phyloP scores from a whole-genome alignment of 1,284 basidiomycete genomes.

The Moniliophthora roreri region DNA sequence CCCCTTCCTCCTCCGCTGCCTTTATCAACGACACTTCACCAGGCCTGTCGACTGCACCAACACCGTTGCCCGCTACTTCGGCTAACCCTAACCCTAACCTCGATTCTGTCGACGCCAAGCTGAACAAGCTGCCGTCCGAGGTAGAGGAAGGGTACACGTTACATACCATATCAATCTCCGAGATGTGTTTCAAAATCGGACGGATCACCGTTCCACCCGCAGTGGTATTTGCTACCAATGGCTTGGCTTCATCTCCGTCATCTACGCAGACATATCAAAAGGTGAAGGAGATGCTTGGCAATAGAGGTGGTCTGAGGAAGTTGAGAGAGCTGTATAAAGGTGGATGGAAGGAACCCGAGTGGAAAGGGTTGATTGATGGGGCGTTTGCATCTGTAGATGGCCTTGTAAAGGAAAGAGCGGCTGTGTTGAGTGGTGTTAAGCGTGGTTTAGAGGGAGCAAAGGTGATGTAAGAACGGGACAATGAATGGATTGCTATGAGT shows the following conservation, averaged over 20 bases:
- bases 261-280: constrained; percentile 30
- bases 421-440: too few species aligned
- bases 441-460: too few species aligned
- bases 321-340: constrained; percentile 47
- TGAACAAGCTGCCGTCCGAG: constrained; percentile 24
- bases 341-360: constrained; percentile 53
- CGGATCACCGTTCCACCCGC: constrained; percentile 77
- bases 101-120: constrained; percentile 33
- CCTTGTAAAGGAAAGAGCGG: constrained; percentile 34
- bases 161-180: constrained; percentile 69
- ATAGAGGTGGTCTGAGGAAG: constrained; percentile 36
- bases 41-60: constrained; percentile 18
- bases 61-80: constrained; percentile 20
- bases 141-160: constrained; percentile 61
- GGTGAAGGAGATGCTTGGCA: constrained; percentile 15
- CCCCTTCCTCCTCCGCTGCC: constrained; percentile 15
- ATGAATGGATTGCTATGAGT: too few species aligned
- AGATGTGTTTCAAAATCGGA: constrained; percentile 73
- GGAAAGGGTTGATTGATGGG: constrained; percentile 62
- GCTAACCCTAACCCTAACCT: neutral
- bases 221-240: constrained; percentile 54
- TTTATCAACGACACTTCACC: constrained; percentile 24
- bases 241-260: constrained; percentile 40
- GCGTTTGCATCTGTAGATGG: constrained; percentile 54
- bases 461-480: too few species aligned